Evolutionary conservation across 768 basidiomycete genomes (phyloP), one percentile per base, ranked within the genome.

Genomic region (Gymnopilus junonius): DNA sequence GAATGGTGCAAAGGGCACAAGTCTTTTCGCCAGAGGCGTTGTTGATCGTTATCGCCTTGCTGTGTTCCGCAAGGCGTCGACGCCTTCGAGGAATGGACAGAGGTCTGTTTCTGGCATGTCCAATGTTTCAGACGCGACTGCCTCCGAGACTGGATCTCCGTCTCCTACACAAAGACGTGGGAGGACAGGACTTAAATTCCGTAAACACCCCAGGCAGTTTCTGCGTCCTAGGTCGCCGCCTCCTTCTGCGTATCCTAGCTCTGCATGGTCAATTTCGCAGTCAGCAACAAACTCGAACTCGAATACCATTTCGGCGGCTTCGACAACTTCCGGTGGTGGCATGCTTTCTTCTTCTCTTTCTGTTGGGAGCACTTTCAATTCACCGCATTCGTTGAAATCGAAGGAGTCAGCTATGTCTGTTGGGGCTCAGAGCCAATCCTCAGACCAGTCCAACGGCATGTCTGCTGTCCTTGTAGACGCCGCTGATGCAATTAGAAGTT

Each of bases 11-110:
- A 88, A 89, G 70, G 93, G 88, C 7, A 85, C 87, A 20, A 95
- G 90, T 71, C 82, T 95, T 39, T 95, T 95, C 71, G 90, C 94
- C 43, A 87, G 94, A n/a, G 94, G 94, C 5, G 92, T 95, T 51
- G 93, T 95, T 55, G 94, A 97, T 73, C 84, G 91, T 58, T 97
- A 96, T 73, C 83, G 87, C 61, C 80, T 97, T 58, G 88, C 91
- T 14, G 93, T 94, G 23, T 94, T 94, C 84, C 85, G 93, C 58
- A 94, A 94, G 73, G 82, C 84, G 17, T 87, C 89, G 12, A 90
- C 88, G 10, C 87, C 90, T 7, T 55, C 78, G 17, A 73, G 69
- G 2, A 77, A 79, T 6, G 68, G 57, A 8, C 64, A 54, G 63
- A 81, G 86, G 23, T 82, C 84, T 7, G 77, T 83, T 63, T 90